Evolutionary conservation across 148 eudicot species (phyloP), one percentile per base, ranked within the genome.

Genomic region (Cornus suecica): DNA sequence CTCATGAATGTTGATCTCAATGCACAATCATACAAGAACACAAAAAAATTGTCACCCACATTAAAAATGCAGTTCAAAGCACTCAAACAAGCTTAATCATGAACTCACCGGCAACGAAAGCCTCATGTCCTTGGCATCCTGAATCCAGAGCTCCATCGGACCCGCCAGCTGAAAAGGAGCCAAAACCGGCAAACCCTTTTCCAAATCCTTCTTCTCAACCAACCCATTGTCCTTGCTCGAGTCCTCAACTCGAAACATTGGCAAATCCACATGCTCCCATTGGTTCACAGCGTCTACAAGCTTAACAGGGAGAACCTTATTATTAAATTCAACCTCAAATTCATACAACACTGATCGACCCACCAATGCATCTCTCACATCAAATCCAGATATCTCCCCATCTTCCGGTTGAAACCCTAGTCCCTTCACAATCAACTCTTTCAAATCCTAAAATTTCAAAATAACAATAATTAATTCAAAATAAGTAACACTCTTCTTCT

Each of bases 131-230:
- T 91, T 89, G n/a, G 84, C 96, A 77, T 91, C 96, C 84, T 87
- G 94, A 78, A 86, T 89, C 97, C 97, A 92, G 10, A 94, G 85
- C 78, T 94, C 99, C 96, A 94, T 94, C 11, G 99, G 99, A 71
- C 96, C 97, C 0, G 96, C 96, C 71, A 94, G 87, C 85, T 94
- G 96, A 76, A 94, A 94, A 0, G 99, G 99, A 24, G 96, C 90
- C 80, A 95, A 81, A 78, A 90, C 94, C 0, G 97, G 94, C 76
- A 80, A 80, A 64, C 76, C 69, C 23, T 74, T 81, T 29, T 83
- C 84, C 69, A 48, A 22, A 31, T 68, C 75, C 73, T 42, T 32
- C 74, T 45, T 90, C 70, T 84, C 89, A 32, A 91, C 79, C 86
- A 92, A 85, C 0, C 88, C 89, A 66, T 90, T 85, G 69, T 86